Evolutionary conservation across 352 stramenopile genomes (phyloP), one percentile per base, ranked within the genome.

Genomic region (Pythium sp.): DNA sequence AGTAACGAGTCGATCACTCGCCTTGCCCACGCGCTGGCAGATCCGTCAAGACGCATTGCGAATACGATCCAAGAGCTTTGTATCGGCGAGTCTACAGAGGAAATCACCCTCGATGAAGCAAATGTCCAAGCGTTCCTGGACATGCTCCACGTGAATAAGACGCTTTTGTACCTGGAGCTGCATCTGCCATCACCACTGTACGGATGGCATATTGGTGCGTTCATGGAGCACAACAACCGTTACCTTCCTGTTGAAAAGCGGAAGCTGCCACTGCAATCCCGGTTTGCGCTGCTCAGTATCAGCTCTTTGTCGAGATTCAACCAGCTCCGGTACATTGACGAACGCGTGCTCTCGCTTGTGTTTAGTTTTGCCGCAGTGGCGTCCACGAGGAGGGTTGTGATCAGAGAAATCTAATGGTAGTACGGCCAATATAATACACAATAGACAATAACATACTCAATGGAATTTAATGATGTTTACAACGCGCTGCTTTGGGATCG

Each of bases 381-480:
- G 14, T 46, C 24, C 2, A 38, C 58, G 36, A 47, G 58, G 26
- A 38, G 58, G 3, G 24, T 63, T 12, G 18, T 38, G 22, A 6
- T 63, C 8, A 11, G 22, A 63, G 26, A 58, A 8, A 5, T 38
- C 8, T 30, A 26, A n/a, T 7, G 9, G 53, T 30, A 58, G 14
- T 34, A 46, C 1, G 20, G 22, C 7, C 49, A 20, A 22, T 14
- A 12, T 26, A n/a, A 53, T 14, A 47, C 11, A 15, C 11, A 11
- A 38, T 34, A 32, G 30, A 32, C 30, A 32, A 32, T 32, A 32
- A 32, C 30, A 14, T 24, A 11, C 26, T 32, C 49, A 61, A 15
- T 69, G 41, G 43, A 64, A 69, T 22, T 58, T 58, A n/a, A 64
- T 59, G 28, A 69, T 30, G 26, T 47, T 54, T 12, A 69, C 64